These are phyloP conservation scores for Mycena kentingensis DNA, from an alignment of 768 basidiomycete species.

Conservation along the genomic window DNA sequence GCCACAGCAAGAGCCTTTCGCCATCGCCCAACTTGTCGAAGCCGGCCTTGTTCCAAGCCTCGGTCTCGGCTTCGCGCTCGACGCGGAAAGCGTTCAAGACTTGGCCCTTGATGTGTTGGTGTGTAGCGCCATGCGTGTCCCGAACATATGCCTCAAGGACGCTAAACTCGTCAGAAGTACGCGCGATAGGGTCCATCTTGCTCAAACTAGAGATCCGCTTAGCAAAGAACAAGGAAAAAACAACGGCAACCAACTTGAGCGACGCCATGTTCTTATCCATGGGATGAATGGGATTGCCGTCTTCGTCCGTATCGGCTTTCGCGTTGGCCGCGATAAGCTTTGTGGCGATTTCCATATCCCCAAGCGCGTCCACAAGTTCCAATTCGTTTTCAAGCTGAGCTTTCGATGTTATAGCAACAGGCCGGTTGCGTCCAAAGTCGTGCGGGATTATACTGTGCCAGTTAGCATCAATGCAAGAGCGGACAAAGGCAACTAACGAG, in stretches of 20 bases:
- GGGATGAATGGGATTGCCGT: conserved; percentile 54
- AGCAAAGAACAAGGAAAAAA: too few relatives aligned
- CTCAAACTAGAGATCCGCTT: too few relatives aligned
- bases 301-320: conserved; percentile 35
- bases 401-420: conserved; percentile 43
- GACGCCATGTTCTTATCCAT: conserved; percentile 57
- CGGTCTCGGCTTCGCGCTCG: conserved; percentile 41
- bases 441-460: conserved; percentile 57
- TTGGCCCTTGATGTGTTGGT: conserved; percentile 44
- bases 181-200: conserved; percentile 50
- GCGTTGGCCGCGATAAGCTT: conserved; percentile 50
- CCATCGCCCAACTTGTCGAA: conserved; percentile 46
- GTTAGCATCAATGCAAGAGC: not conserved
- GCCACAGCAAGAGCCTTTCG: conserved; percentile 61
- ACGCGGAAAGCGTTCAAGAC: conserved; percentile 55
- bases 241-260: too few relatives aligned
- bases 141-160: conserved; percentile 48
- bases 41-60: conserved; percentile 48
- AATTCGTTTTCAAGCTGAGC: conserved; percentile 44
- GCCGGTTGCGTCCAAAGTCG: conserved; percentile 55
- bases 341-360: conserved; percentile 66
- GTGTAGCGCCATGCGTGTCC: conserved; percentile 61
- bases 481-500: conserved; percentile 41
- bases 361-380: conserved; percentile 64
- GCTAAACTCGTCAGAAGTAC: conserved; percentile 46